Percentiles rank a stretch among this genome's conserved stretches.
phyloP scores from a whole-genome alignment of 202 grass and related monocot genomes.

The Eragrostis tef region DNA sequence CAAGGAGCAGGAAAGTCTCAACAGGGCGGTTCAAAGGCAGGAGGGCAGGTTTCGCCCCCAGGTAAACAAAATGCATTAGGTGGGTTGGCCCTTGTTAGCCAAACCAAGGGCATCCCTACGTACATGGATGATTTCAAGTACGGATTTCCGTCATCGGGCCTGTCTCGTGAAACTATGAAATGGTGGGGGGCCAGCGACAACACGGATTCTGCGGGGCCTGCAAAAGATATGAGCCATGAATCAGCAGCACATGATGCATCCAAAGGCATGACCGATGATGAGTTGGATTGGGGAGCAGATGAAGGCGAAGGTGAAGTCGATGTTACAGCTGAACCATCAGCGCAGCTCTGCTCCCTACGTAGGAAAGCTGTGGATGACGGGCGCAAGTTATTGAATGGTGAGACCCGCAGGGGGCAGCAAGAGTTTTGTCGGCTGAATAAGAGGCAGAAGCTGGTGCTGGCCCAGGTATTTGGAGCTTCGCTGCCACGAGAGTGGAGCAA shows the following conservation, averaged over 20 bases:
- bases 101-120: constrained; percentile 70
- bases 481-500: constrained; percentile 58
- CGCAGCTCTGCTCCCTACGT: constrained; percentile 69
- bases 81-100: constrained; percentile 52
- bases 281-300: constrained; percentile 66
- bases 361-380: constrained; percentile 76
- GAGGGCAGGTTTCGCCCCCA: constrained; percentile 52
- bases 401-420: constrained; percentile 24
- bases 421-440: constrained; percentile 64
- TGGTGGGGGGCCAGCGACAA: constrained; percentile 73
- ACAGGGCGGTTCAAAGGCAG: constrained; percentile 49
- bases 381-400: constrained; percentile 52
- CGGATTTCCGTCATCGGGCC: constrained; percentile 72
- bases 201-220: constrained; percentile 32
- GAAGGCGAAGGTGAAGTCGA: constrained; percentile 52
- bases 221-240: constrained; percentile 53
- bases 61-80: constrained; percentile 52
- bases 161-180: constrained; percentile 64
- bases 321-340: constrained; percentile 50
- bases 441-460: constrained; percentile 67
- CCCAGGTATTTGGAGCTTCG: constrained; percentile 78
- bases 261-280: constrained; percentile 55
- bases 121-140: constrained; percentile 95
- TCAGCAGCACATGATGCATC: constrained; percentile 51
- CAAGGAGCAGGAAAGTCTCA: constrained; percentile 63